A percentile compares a stretch with the other conserved stretches of the same genome.
Evolutionary conservation across 805 yeast species (phyloP).

Genomic region (Cephaloascus albidus): DNA sequence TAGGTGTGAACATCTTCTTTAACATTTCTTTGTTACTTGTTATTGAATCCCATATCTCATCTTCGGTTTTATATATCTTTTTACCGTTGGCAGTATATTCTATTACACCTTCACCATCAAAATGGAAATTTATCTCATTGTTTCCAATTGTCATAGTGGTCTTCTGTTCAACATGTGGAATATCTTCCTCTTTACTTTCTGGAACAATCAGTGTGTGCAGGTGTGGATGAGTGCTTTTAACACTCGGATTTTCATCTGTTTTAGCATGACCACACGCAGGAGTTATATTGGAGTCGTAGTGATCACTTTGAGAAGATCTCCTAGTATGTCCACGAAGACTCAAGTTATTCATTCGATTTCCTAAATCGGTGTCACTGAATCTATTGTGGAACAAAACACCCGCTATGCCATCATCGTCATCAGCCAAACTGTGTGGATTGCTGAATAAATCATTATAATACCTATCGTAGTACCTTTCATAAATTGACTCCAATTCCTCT

Average conservation of each 20-base stretch:
- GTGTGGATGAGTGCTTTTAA: no score
- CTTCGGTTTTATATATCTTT: background rate
- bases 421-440: slow-evolving; percentile 16
- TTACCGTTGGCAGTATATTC: background rate
- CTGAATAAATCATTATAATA: slow-evolving; percentile 23
- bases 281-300: background rate
- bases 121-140: background rate
- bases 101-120: background rate
- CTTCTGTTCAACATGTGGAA: background rate
- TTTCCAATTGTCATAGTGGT: background rate
- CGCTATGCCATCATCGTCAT: slow-evolving; percentile 26
- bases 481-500: slow-evolving; percentile 65
- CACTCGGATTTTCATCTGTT: background rate
- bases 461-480: slow-evolving; percentile 55
- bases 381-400: slow-evolving; percentile 19
- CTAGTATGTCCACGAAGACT: background rate
- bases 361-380: slow-evolving; percentile 3
- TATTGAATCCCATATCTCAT: background rate
- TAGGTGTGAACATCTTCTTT: background rate
- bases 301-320: background rate
- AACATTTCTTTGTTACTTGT: background rate
- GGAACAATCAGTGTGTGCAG: no score
- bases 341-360: background rate
- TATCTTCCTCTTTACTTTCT: no score
- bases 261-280: background rate